phyloP scores from a whole-genome alignment of 108 stramenopile genomes.

The Aurantiochytrium sp. region DNA sequence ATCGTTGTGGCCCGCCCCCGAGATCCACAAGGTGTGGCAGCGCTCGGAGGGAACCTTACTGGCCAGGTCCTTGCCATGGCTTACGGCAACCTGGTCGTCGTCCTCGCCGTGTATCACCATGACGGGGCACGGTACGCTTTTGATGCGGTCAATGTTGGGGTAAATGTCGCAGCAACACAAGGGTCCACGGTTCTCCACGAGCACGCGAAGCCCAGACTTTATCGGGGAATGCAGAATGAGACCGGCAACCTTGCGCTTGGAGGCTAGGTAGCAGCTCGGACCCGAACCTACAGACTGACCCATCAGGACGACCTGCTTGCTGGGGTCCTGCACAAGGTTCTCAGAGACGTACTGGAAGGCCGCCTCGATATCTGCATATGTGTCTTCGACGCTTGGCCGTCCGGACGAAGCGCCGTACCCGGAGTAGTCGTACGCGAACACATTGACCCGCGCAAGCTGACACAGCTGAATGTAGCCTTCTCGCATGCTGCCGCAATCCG shows the following conservation, averaged over 20 bases:
- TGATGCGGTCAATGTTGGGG: not conserved
- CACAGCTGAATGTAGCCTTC: not conserved
- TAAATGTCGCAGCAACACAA: conserved; percentile 14
- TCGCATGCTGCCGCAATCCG: conserved; percentile 11
- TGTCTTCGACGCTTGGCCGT: not conserved
- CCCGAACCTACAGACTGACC: not conserved
- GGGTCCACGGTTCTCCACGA: conserved; percentile 1
- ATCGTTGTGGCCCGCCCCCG: conserved; percentile 5
- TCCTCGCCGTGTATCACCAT: not conserved
- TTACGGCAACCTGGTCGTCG: not conserved
- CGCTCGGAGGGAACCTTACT: not conserved
- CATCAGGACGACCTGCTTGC: not conserved
- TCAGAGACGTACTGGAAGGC: not conserved
- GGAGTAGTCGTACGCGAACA: conserved; percentile 9
- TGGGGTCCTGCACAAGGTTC: not conserved
- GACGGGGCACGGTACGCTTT: not conserved
- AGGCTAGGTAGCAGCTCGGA: not conserved
- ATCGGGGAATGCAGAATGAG: not conserved
- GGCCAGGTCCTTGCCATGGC: not conserved
- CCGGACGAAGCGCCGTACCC: conserved; percentile 14
- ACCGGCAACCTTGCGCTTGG: not conserved
- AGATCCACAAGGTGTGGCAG: not conserved
- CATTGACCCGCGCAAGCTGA: not conserved
- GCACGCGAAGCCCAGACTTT: not conserved
- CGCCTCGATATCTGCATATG: conserved; percentile 9